Conservation (phyloP, 2,329 filamentous ascomycete genomes). For the Colletotrichum musae region DNA sequence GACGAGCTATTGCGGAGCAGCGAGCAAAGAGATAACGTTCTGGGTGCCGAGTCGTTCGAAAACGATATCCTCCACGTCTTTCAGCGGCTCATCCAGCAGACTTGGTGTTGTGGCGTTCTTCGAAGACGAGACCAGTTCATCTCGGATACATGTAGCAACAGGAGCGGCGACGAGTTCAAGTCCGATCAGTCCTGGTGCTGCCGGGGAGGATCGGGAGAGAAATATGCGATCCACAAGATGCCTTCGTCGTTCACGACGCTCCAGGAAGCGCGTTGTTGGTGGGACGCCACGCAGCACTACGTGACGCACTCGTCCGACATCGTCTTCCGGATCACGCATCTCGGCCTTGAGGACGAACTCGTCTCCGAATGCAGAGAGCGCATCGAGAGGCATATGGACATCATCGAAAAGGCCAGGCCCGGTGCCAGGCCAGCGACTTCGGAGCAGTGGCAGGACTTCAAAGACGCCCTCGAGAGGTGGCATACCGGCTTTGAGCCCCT, state of each 20-base stretch:
- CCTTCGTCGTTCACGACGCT: slow-evolving; percentile 44
- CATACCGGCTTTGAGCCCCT: slow-evolving; percentile 44
- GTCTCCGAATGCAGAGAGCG: slow-evolving; percentile 23
- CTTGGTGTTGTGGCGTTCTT: slow-evolving; percentile 46
- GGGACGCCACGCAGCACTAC: slow-evolving; percentile 49
- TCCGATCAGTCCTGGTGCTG: slow-evolving; percentile 44
- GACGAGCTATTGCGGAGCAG: slow-evolving; percentile 48
- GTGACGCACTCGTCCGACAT: slow-evolving; percentile 45
- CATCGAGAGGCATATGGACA: slow-evolving; percentile 12
- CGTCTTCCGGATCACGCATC: slow-evolving; percentile 37
- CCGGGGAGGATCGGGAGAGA: slow-evolving; percentile 33
- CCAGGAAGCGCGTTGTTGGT: slow-evolving; percentile 48
- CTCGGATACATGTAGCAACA: not conserved
- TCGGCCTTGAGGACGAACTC: slow-evolving; percentile 31
- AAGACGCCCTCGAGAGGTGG: slow-evolving; percentile 26
- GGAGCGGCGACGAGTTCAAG: not conserved
- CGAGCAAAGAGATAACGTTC: slow-evolving; percentile 1
- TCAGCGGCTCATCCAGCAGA: slow-evolving; percentile 48
- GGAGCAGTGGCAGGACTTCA: slow-evolving; percentile 23
- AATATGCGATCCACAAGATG: slow-evolving; percentile 39
- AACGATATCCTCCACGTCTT: slow-evolving; percentile 48
- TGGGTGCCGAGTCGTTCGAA: slow-evolving; percentile 43
- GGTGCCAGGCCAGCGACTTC: slow-evolving; percentile 30
- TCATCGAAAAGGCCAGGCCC: slow-evolving; percentile 24
- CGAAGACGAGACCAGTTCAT: slow-evolving; percentile 8